phyloP scores from a whole-genome alignment of 2,329 filamentous ascomycete genomes.

The Phyllosticta citriasiana region DNA sequence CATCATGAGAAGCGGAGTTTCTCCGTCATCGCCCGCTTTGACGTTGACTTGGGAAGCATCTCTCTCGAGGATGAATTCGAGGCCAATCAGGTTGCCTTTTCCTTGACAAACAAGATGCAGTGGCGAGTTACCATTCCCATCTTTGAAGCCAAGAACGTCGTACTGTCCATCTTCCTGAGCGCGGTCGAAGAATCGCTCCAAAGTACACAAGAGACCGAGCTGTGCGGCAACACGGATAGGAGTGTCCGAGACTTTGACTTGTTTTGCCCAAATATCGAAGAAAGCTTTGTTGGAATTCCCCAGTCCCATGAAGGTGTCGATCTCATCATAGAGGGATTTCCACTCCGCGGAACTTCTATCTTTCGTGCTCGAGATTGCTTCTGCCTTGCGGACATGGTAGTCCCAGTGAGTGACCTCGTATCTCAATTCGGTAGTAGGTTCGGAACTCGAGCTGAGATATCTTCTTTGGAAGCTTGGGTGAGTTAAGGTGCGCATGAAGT shows the following conservation, averaged over 20 bases:
- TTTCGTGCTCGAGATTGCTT: not conserved
- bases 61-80: not conserved
- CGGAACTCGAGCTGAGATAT: not conserved
- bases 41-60: not conserved
- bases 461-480: not conserved
- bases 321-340: not conserved
- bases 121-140: not conserved
- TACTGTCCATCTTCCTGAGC: not conserved
- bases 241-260: not conserved
- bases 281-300: not conserved
- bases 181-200: not conserved
- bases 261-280: not conserved
- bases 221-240: not conserved
- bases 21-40: too few relatives aligned
- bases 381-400: not conserved
- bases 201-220: not conserved
- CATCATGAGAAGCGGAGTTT: too few relatives aligned
- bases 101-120: not conserved
- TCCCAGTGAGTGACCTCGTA: not conserved
- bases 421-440: not conserved
- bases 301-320: not conserved
- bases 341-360: not conserved
- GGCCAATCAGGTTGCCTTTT: not conserved
- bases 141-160: not conserved
- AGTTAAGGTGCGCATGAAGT: not conserved